Evolutionary conservation across 148 eudicot species (phyloP).

Genomic region (Camellia japonica): DNA sequence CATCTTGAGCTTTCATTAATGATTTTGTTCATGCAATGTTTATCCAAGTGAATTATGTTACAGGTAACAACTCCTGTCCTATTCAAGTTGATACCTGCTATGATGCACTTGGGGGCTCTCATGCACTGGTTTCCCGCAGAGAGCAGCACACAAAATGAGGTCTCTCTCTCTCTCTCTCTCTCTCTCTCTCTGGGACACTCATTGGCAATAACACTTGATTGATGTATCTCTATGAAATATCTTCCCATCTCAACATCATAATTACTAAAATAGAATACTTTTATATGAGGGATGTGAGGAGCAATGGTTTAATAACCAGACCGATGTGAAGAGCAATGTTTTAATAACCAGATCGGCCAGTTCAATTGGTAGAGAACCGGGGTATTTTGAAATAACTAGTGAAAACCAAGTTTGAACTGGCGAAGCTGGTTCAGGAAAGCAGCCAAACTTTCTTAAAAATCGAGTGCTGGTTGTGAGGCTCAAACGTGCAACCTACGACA

Average conservation of each 20-base stretch:
- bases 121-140: conserved; percentile 98
- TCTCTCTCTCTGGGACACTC: not conserved
- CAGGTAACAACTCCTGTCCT: conserved; percentile 93
- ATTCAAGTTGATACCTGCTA: conserved; percentile 90
- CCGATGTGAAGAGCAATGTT: too few relatives aligned
- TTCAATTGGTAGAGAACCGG: too few relatives aligned
- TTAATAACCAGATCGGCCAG: too few relatives aligned
- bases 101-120: conserved; percentile 89
- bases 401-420: too few relatives aligned
- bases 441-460: too few relatives aligned
- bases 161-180: conserved; percentile 26
- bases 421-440: too few relatives aligned
- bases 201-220: too few relatives aligned
- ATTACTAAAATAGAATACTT: not conserved
- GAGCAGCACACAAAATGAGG: conserved; percentile 58
- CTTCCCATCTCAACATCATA: not conserved
- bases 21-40: not conserved
- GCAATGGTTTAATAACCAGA: too few relatives aligned
- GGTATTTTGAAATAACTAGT: too few relatives aligned
- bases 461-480: too few relatives aligned
- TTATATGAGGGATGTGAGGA: not conserved
- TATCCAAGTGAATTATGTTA: conserved; percentile 17
- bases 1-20: not conserved
- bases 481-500: too few relatives aligned
- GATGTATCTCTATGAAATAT: not conserved